Evolutionary conservation across 1,284 basidiomycete genomes (phyloP), one percentile per base, ranked within the genome.

Genomic region (Moesziomyces sp.): DNA sequence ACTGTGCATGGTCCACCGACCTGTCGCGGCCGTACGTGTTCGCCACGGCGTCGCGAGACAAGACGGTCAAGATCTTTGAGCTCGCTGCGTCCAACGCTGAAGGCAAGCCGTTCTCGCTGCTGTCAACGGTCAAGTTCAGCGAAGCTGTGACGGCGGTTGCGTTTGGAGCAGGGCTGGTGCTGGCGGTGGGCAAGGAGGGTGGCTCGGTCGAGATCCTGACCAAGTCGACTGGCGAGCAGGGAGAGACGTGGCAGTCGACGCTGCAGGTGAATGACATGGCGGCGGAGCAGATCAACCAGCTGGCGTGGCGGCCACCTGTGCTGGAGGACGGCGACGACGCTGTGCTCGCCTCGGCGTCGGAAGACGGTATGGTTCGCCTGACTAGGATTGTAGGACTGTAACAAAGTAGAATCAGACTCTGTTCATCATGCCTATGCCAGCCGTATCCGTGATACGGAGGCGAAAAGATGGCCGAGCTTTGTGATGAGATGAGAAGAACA

Each of bases 121-220:
- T 65, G 28, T 52, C 64, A 42, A 79, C 75, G 34, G 46, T 77
- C 35, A 55, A 57, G 16, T 67, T 79, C 18, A 44, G 64, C 40
- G 72, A 77, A 13, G 78, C 78, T 2, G 73, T 64, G 13, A 77
- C 68, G 3, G 53, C 74, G 18, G 55, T 81, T 5, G 62, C 79
- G 2, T 69, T 78, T 34, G 75, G 66, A 35, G 53, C 51, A 0
- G 54, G 57, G 18, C 19, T 58, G 24, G 51, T 60, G 35, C 89
- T 99, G 69, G 97, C 95, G 26, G 93, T 94, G 35, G 96, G 96
- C 66, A 91, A 97, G 88, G 96, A 98, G 86, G 94, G 92, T 65
- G 96, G 96, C 52, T 93, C 95, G 82, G 88, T 98, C 44, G 89
- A 89, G 23, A 87, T 98, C 14, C 45, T 62, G 38, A 16, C 38